A percentile compares a stretch with the other conserved stretches of the same genome.
Evolutionary conservation across 1,139 yeast genomes (phyloP).

Genomic region (Geotrichum carabidarum): DNA sequence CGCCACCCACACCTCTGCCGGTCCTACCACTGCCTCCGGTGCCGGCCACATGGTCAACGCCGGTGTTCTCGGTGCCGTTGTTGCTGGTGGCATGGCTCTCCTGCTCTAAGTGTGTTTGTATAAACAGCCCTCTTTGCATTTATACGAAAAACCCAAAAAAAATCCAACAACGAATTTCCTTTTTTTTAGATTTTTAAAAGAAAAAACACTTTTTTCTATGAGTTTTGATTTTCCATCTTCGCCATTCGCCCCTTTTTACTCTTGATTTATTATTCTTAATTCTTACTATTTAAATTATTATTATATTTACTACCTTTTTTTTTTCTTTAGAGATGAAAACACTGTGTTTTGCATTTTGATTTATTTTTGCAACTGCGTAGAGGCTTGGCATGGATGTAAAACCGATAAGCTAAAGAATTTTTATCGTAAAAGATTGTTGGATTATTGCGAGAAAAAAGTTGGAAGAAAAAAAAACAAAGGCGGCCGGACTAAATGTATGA

Average conservation of each 20-base stretch:
- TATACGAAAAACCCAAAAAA: background rate
- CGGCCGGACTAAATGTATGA: too few relatives aligned
- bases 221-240: slow-evolving; percentile 6
- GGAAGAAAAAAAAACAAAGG: too few relatives aligned
- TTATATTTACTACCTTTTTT: background rate
- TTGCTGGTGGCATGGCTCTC: slow-evolving; percentile 69
- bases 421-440: too few relatives aligned
- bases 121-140: background rate
- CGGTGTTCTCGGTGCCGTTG: slow-evolving; percentile 67
- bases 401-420: too few relatives aligned
- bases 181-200: background rate
- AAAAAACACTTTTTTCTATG: background rate
- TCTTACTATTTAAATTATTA: background rate
- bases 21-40: slow-evolving; percentile 46
- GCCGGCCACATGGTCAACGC: slow-evolving; percentile 54
- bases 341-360: too few relatives aligned
- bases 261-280: slow-evolving; percentile 6
- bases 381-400: too few relatives aligned
- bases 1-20: slow-evolving; percentile 36
- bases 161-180: background rate
- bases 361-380: too few relatives aligned
- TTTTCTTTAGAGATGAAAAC: background rate
- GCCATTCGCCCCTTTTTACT: background rate
- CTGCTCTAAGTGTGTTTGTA: slow-evolving; percentile 46
- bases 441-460: too few relatives aligned